A percentile compares a stretch with the other conserved stretches of the same genome.
Conservation (phyloP, 2,329 filamentous ascomycete species). For the Tolypocladium nubicola region DNA sequence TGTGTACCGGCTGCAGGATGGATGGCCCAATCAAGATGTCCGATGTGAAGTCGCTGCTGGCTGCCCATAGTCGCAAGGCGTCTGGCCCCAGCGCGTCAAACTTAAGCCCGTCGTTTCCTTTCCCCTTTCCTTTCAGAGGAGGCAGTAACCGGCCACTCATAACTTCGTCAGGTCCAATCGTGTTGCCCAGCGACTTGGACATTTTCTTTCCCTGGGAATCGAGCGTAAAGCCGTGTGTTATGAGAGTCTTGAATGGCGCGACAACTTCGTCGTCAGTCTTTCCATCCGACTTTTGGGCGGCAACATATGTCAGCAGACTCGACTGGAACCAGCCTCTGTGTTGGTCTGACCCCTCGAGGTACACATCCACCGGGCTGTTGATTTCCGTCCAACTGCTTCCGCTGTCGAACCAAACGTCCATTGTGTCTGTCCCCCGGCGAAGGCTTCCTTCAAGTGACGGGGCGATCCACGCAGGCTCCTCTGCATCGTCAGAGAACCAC, state of each 20-base stretch:
- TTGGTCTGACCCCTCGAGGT: conserved; percentile 90
- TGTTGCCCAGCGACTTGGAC: conserved; percentile 94
- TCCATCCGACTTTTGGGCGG: conserved; percentile 38
- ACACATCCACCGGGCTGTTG: conserved; percentile 61
- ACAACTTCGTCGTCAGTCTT: conserved; percentile 13
- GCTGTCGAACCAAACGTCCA: conserved; percentile 99
- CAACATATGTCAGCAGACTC: conserved; percentile 77
- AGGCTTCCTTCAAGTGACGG: conserved; percentile 50
- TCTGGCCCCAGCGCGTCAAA: conserved; percentile 75
- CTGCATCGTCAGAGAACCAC: conserved; percentile 79
- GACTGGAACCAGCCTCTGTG: conserved; percentile 99
- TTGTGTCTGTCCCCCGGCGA: conserved; percentile 78
- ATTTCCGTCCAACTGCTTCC: conserved; percentile 79
- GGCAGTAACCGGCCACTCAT: conserved; percentile 75
- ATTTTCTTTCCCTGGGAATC: conserved; percentile 91
- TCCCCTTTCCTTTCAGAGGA: conserved; percentile 51
- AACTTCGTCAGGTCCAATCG: conserved; percentile 69
- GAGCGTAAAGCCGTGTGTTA: conserved; percentile 91
- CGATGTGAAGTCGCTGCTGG: conserved; percentile 80
- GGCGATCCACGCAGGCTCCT: conserved; percentile 71
- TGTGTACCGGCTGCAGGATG: conserved; percentile 67
- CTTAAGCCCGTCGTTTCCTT: conserved; percentile 21
- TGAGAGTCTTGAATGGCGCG: conserved; percentile 76
- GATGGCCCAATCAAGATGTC: conserved; percentile 76
- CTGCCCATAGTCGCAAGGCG: conserved; percentile 81